Base-by-base conservation (phyloP, 306 rosid species). In the Nissolia schottii region DNA sequence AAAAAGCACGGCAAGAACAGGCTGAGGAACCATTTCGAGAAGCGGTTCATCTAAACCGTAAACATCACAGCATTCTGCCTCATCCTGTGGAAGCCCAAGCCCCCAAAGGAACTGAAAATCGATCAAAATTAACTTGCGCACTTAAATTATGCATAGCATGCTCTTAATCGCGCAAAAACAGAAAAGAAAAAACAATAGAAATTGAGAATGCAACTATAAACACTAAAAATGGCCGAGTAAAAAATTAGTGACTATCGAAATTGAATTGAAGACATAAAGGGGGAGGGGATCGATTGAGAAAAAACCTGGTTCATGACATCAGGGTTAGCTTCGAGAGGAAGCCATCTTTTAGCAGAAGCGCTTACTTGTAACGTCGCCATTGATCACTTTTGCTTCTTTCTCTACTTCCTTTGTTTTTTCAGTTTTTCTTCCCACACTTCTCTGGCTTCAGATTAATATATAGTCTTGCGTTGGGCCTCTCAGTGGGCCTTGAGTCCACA, bases 21-120 rank as follows among this genome's bases (percentile, higher is more conserved):
- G 97, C 81, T 91, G 85, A 1, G 99, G 97, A 77, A 95, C 99
- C 96, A 91, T 88, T 77, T 92, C 92, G 75, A 92, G 75, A 75
- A 95, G 97, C 77, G 81, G 92, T 48, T 84, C 90, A 67, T 88
- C 97, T 79, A 95, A 85, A 22, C 96, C 99, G 50, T 84, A 95
- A 35, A 95, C 97, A 70, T 95, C 99, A 74, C 11, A 65, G 87
- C 99, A 95, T 78, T 85, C 96, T 7, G 93, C 97, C 56, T 85
- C 90, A 5, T 75, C 76, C 79, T 66, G 67, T 1, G 82, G 81
- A 85, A 95, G 90, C 19, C 99, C 99, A 58, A 95, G 90, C 38
- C 99, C 96, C 85, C 87, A 81, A 6, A 95, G 95, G 63, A 88
- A 91, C 99, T 95, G 87, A 74, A 81, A 71, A 45, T 63, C 18